phyloP scores from a whole-genome alignment of 257 asterid species.

The Fraxinus cuspidata region DNA sequence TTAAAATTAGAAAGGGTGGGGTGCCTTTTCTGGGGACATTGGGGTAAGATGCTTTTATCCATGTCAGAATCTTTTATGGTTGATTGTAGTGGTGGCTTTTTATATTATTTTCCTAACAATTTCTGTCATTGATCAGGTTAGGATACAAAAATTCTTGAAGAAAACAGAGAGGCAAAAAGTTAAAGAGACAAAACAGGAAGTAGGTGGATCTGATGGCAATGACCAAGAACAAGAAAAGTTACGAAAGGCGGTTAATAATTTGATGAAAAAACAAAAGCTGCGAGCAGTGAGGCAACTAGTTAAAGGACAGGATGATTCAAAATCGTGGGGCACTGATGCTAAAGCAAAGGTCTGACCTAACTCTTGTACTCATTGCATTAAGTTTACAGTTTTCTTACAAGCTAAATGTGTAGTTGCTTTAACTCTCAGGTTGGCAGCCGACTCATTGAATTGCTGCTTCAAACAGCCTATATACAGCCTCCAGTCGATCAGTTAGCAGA shows the following conservation, averaged over 20 bases:
- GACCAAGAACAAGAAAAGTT: conserved; percentile 48
- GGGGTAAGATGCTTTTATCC: not conserved
- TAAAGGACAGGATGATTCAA: conserved; percentile 54
- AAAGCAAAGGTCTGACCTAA: conserved; percentile 72
- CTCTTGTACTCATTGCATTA: conserved; percentile 17
- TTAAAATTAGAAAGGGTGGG: not conserved
- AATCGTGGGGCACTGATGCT: conserved; percentile 81
- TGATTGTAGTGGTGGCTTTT: not conserved
- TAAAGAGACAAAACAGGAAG: conserved; percentile 39
- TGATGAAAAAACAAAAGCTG: conserved; percentile 80
- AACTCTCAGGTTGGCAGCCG: conserved; percentile 81
- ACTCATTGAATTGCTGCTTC: conserved; percentile 77
- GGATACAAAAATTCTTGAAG: conserved; percentile 73
- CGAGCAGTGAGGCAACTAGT: conserved; percentile 72
- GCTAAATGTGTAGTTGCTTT: conserved; percentile 14
- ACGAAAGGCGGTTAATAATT: conserved; percentile 53
- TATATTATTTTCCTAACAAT: conserved; percentile 12
- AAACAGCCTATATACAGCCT: conserved; percentile 84
- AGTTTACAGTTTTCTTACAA: conserved; percentile 11
- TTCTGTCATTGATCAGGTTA: conserved; percentile 54
- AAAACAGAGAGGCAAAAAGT: conserved; percentile 61
- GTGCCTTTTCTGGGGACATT: not conserved
- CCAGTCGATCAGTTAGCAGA: conserved; percentile 65
- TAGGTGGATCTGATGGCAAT: conserved; percentile 37
- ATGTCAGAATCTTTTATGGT: not conserved